Conservation (phyloP, 139 green algal species). For the Protoeuglena noctilucae region DNA sequence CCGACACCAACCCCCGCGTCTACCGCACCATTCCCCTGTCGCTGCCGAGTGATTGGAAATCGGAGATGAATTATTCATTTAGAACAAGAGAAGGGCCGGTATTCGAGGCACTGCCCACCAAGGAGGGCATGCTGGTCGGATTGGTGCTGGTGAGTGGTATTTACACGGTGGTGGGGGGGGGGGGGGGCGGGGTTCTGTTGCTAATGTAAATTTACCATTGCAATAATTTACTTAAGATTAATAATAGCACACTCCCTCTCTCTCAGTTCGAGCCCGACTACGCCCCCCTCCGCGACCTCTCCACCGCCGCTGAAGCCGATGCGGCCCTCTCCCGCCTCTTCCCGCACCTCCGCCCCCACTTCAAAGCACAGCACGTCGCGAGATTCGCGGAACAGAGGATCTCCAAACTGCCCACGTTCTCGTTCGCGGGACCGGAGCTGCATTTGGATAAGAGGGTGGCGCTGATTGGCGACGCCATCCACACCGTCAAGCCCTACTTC, state of each 20-base stretch:
- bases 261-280: slow-evolving; percentile 17
- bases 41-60: slow-evolving; percentile 5
- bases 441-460: slow-evolving; percentile 11
- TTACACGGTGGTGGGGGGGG: too few relatives aligned
- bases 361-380: too few relatives aligned
- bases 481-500: slow-evolving; percentile 44
- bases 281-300: too few relatives aligned
- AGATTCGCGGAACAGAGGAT: slow-evolving; percentile 13
- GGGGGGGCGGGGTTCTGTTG: too few relatives aligned
- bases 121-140: slow-evolving; percentile 23
- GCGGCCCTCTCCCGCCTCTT: too few relatives aligned
- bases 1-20: slow-evolving; percentile 21
- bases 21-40: slow-evolving; percentile 28
- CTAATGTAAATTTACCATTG: too few relatives aligned
- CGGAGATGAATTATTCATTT: slow-evolving; percentile 3
- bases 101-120: slow-evolving; percentile 31
- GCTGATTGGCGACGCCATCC: slow-evolving; percentile 26
- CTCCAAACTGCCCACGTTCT: slow-evolving; percentile 15
- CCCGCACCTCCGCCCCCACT: too few relatives aligned
- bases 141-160: slow-evolving; percentile 31
- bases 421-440: slow-evolving; percentile 16
- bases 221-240: slow-evolving; percentile 11
- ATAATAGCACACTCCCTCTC: neutral
- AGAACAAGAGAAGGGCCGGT: too few relatives aligned
- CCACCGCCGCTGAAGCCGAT: too few relatives aligned